Conservation (phyloP, 176 grass and related monocot genomes). For the Zoysia pacifica region DNA sequence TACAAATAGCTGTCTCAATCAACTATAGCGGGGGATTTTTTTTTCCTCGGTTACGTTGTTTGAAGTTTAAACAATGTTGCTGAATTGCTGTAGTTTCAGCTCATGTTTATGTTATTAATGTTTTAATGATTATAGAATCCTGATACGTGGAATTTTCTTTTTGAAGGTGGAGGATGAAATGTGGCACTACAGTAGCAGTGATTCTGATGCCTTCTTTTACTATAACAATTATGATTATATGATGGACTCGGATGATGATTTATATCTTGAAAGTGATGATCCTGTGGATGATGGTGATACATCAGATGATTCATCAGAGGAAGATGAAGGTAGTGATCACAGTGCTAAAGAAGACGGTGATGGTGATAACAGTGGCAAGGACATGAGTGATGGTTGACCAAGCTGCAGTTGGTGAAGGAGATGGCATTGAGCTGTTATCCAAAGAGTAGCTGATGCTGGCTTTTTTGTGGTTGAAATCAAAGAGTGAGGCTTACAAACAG, state of each 20-base stretch:
- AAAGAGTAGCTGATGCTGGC: neutral
- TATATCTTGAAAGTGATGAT: conserved; percentile 13
- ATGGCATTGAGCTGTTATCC: neutral
- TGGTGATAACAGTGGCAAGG: neutral
- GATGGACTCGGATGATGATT: conserved; percentile 13
- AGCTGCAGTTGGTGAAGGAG: neutral
- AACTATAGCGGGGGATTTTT: too few relatives aligned
- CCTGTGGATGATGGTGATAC: neutral
- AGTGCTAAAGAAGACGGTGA: conserved; percentile 5
- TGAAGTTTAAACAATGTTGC: conserved; percentile 1
- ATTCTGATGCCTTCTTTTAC: conserved; percentile 13
- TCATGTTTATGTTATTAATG: neutral
- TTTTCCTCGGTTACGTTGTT: neutral
- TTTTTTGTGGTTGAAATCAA: neutral
- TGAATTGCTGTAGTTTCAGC: neutral
- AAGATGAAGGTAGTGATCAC: neutral
- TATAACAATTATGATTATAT: neutral
- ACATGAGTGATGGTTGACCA: conserved; percentile 24
- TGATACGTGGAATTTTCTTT: conserved; percentile 9
- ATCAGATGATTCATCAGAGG: conserved; percentile 10
- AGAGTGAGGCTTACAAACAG: neutral
- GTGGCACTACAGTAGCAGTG: conserved; percentile 26
- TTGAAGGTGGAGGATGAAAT: conserved; percentile 28
- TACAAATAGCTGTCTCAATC: too few relatives aligned
- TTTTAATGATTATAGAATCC: neutral